These are phyloP conservation scores for Epichloe sylvatica DNA, from an alignment of 2,329 filamentous ascomycete species.

Conservation along the genomic window DNA sequence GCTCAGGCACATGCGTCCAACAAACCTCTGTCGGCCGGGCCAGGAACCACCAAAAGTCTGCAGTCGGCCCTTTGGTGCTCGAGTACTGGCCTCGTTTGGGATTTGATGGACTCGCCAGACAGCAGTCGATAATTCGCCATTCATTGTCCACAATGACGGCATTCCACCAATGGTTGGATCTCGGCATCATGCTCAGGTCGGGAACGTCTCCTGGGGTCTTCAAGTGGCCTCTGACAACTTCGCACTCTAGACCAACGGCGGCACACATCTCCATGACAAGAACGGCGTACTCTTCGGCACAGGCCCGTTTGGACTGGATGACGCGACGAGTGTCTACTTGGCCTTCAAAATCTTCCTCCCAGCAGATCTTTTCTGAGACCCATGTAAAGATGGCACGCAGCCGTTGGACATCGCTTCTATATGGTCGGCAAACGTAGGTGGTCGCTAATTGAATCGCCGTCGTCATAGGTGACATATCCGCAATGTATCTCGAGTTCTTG, in stretches of 20 bases:
- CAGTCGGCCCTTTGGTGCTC: slow-evolving; percentile 50
- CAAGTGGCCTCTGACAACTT: slow-evolving; percentile 78
- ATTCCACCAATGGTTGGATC: slow-evolving; percentile 97
- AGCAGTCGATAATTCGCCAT: slow-evolving; percentile 94
- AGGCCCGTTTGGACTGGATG: slow-evolving; percentile 70
- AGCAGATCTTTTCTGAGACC: slow-evolving; percentile 86
- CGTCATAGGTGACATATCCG: slow-evolving; percentile 65
- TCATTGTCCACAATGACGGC: slow-evolving; percentile 82
- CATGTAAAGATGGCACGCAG: slow-evolving; percentile 92
- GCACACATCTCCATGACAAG: slow-evolving; percentile 88
- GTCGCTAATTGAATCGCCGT: slow-evolving; percentile 75
- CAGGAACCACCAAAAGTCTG: slow-evolving; percentile 92
- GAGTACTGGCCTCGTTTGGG: slow-evolving; percentile 69
- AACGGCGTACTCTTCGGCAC: slow-evolving; percentile 76
- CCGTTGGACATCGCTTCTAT: slow-evolving; percentile 84
- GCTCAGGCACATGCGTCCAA: slow-evolving; percentile 87
- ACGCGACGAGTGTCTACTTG: slow-evolving; percentile 70
- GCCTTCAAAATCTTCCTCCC: slow-evolving; percentile 92
- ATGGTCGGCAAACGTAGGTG: slow-evolving; percentile 84
- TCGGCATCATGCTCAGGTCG: slow-evolving; percentile 69
- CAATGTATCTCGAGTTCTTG: slow-evolving; percentile 88
- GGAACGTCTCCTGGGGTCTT: slow-evolving; percentile 76
- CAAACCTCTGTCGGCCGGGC: slow-evolving; percentile 75
- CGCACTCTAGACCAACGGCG: slow-evolving; percentile 75
- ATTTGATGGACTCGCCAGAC: slow-evolving; percentile 80